Evolutionary conservation across 371 early-diverging fungal genomes (phyloP), one percentile per base, ranked within the genome.

Genomic region (Funneliformis caledonium): DNA sequence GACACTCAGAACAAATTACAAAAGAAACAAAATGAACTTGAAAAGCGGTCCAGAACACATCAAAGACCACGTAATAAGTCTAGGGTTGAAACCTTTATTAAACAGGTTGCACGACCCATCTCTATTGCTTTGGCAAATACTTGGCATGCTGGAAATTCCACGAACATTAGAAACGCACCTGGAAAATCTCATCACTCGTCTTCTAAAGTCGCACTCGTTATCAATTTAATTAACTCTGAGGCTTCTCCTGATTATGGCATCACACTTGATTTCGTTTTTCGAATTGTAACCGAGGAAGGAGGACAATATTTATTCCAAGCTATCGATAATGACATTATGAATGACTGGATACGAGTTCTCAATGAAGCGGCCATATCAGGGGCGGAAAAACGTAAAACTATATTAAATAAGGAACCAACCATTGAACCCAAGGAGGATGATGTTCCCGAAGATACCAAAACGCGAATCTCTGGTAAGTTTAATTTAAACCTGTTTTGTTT

Each of bases 241-340:
- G 92, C 92, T 12, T 89, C 92, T 4, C 89, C 93, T 6, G 94
- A 93, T 22, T 90, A 92, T 68, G 89, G 89, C 0, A 91, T 93
- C 64, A 88, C 91, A 0, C 93, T 93, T 78, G 93, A 93, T 70
- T 92, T 85, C 85, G 95, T 95, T 14, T 94, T 95, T 82, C 92
- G 94, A 61, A 87, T 95, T 74, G 91, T 94, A 26, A 95, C 94
- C 10, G 95, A 95, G 81, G 95, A 95, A 86, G 95, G 95, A 11
- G 93, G 92, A 0, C 93, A 95, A 85, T 92, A 91, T 61, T 80
- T 94, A 61, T 87, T 95, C 48, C 95, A 95, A 84, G 94, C 92
- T 4, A 84, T 89, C n/a, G 90, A 89, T 52, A 80, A 85, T 31
- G 89, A 91, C 6, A 93, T 94, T 59, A 94, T 95, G 95, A 85